Conservation (phyloP, 2,329 filamentous ascomycete genomes). For the Rhynchosporium graminicola region DNA sequence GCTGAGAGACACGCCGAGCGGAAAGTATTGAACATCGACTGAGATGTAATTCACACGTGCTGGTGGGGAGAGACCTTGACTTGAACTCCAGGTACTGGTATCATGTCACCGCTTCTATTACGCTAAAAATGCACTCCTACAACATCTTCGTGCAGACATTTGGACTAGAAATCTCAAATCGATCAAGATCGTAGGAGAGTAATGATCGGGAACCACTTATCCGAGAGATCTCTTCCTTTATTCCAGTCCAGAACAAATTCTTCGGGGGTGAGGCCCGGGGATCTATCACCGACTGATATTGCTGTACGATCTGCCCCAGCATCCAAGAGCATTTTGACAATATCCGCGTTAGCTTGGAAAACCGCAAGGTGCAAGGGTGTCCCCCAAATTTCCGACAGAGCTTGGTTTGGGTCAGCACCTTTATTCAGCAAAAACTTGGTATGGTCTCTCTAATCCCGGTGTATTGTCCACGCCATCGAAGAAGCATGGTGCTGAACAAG, state of each 20-base stretch:
- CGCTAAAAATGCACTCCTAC: background rate
- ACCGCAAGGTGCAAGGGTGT: background rate
- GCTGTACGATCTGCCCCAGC: background rate
- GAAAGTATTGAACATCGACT: background rate
- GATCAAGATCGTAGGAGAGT: background rate
- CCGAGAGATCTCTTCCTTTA: background rate
- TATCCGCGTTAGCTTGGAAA: background rate
- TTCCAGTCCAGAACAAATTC: background rate
- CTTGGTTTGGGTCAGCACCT: background rate
- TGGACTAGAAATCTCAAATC: background rate
- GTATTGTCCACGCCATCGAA: background rate
- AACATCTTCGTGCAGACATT: background rate
- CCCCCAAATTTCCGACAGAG: background rate
- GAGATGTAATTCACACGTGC: background rate
- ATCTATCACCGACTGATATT: background rate
- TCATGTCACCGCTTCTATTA: background rate
- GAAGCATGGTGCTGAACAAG: background rate
- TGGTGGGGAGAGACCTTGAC: background rate
- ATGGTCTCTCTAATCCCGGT: background rate
- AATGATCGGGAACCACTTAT: background rate
- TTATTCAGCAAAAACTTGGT: background rate
- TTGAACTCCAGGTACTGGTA: background rate
- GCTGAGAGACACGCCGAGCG: background rate
- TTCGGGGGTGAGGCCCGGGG: background rate
- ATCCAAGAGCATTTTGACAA: constrained; percentile 7